These are phyloP conservation scores for Amanita rimosa DNA, from an alignment of 768 basidiomycete genomes.

Conservation along the genomic window DNA sequence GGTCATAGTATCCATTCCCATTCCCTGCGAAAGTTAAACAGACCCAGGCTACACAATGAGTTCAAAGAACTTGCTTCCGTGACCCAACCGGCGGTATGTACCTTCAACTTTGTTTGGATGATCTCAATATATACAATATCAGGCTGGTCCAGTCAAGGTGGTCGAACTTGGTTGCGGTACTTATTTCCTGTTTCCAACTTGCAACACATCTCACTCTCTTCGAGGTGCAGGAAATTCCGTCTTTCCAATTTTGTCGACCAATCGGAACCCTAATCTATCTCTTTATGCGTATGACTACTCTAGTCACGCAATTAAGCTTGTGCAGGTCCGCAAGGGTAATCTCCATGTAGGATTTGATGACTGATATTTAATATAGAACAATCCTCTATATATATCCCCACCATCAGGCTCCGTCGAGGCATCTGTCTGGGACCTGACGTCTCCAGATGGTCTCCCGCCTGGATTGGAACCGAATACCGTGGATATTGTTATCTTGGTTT, in stretches of 20 bases:
- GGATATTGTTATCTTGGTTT: constrained; percentile 87
- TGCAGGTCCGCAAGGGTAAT: constrained; percentile 47
- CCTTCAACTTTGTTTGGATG: constrained; percentile 7
- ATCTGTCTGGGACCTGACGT: constrained; percentile 87
- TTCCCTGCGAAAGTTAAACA: neutral
- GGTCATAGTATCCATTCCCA: constrained; percentile 1
- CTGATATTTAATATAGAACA: constrained; percentile 32
- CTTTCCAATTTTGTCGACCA: constrained; percentile 78
- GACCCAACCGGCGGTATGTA: constrained; percentile 47
- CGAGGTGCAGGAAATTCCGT: constrained; percentile 91
- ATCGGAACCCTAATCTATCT: constrained; percentile 65
- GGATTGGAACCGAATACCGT: constrained; percentile 57
- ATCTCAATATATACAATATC: constrained; percentile 7
- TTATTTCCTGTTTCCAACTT: constrained; percentile 10
- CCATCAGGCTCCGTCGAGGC: constrained; percentile 64
- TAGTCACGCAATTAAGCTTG: constrained; percentile 75
- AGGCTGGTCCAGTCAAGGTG: constrained; percentile 72
- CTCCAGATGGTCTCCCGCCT: constrained; percentile 44
- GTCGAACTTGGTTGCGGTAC: constrained; percentile 89
- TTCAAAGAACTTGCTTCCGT: constrained; percentile 80
- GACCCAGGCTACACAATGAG: constrained; percentile 78
- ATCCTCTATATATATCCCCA: constrained; percentile 58
- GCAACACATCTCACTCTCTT: neutral
- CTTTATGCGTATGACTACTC: constrained; percentile 90
- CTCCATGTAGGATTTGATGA: constrained; percentile 1